Evolutionary conservation across 208 protist species (phyloP).

Genomic region (Wallacemonas sp.): DNA sequence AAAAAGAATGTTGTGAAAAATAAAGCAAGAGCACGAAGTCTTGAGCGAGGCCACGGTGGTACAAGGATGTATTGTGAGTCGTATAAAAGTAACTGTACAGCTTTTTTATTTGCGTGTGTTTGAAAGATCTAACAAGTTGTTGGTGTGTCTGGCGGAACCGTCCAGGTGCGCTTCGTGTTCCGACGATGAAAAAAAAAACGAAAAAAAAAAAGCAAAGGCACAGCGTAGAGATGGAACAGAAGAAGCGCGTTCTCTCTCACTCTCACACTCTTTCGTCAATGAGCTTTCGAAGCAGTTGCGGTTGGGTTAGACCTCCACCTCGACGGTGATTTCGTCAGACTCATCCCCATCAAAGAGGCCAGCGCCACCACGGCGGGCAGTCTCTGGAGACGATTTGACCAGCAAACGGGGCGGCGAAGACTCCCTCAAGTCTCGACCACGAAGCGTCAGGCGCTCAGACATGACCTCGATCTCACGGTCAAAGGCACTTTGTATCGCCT

Average conservation of each 20-base stretch:
- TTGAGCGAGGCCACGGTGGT: no score
- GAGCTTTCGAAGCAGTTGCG: no score
- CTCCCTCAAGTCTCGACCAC: background rate
- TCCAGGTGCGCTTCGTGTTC: no score
- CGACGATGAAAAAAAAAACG: no score
- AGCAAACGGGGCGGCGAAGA: background rate
- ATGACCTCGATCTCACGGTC: background rate
- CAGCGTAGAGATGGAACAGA: background rate
- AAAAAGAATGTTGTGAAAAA: no score
- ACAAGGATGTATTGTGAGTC: no score
- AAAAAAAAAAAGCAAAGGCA: no score
- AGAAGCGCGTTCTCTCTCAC: background rate
- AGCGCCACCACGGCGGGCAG: background rate
- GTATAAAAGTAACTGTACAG: no score
- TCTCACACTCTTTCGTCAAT: background rate
- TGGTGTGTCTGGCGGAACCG: no score
- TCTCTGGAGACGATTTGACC: background rate
- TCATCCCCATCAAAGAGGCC: conserved; percentile 1
- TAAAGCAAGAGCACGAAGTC: no score
- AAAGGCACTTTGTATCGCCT: conserved; percentile 29
- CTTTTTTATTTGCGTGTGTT: no score
- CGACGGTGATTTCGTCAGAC: conserved; percentile 1
- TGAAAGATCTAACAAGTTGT: no score
- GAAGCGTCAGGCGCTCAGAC: background rate
- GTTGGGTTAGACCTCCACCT: background rate